phyloP scores from a whole-genome alignment of 2,329 filamentous ascomycete species.

The Trichoderma pleuroti region DNA sequence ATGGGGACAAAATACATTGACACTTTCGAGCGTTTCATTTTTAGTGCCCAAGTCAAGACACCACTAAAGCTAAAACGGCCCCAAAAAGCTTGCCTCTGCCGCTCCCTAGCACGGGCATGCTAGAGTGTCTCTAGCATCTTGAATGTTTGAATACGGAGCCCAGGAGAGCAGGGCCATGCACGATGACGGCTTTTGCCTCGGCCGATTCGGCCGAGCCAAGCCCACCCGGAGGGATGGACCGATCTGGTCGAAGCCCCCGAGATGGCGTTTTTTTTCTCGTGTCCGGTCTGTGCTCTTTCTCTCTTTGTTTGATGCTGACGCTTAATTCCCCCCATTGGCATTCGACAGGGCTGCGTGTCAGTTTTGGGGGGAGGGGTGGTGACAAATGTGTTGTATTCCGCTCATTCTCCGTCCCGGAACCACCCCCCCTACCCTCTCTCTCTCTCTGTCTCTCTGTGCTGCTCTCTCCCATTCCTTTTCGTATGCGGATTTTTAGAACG shows the following conservation, averaged over 20 bases:
- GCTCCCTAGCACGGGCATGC: background rate
- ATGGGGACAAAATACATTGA: background rate
- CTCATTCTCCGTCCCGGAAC: background rate
- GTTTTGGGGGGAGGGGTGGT: background rate
- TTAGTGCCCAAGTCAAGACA: background rate
- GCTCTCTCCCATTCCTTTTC: background rate
- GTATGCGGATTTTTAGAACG: background rate
- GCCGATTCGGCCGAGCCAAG: slow-evolving; percentile 8
- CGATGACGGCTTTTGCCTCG: slow-evolving; percentile 10
- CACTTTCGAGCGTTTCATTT: background rate
- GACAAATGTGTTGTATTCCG: background rate
- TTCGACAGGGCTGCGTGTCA: slow-evolving; percentile 1
- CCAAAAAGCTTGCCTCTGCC: background rate
- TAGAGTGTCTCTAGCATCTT: background rate
- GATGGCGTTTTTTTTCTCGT: slow-evolving; percentile 4
- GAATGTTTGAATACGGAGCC: no score
- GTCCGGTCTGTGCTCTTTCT: background rate
- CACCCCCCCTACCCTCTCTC: background rate
- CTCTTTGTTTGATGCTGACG: background rate
- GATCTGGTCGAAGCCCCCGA: slow-evolving; percentile 16
- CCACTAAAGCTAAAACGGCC: slow-evolving; percentile 6
- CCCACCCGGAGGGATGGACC: slow-evolving; percentile 13
- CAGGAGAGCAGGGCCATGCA: background rate
- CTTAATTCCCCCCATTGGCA: background rate
- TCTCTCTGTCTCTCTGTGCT: no score